phyloP scores from a whole-genome alignment of 2,329 filamentous ascomycete genomes.

The Fusarium lyarnte region DNA sequence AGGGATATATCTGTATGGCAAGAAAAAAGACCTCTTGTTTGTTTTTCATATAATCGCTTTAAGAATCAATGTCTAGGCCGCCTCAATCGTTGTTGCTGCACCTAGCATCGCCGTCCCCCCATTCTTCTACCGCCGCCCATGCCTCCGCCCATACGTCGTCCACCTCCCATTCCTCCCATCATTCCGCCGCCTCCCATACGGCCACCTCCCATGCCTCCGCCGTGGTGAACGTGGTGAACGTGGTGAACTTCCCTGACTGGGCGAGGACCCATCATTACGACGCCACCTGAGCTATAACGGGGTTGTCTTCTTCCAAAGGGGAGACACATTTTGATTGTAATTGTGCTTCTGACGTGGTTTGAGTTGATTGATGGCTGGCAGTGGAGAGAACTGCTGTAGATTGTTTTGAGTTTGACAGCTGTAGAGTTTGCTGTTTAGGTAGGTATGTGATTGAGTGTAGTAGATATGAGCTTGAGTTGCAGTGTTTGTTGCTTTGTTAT shows the following conservation, averaged over 20 bases:
- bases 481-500: neutral
- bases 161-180: slow-evolving; percentile 20
- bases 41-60: neutral
- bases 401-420: neutral
- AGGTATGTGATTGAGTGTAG: neutral
- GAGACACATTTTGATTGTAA: slow-evolving; percentile 4
- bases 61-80: neutral
- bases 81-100: neutral
- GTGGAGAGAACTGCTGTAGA: neutral
- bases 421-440: neutral
- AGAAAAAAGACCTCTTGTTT: neutral
- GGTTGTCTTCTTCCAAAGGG: slow-evolving; percentile 6
- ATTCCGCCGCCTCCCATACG: slow-evolving; percentile 11
- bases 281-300: neutral
- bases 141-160: neutral
- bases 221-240: neutral
- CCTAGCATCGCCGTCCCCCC: slow-evolving; percentile 10
- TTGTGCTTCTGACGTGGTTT: neutral
- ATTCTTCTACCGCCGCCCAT: slow-evolving; percentile 6
- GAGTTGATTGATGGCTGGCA: no score
- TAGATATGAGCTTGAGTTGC: neutral
- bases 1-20: neutral
- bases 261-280: slow-evolving; percentile 13
- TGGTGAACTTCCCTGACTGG: slow-evolving; percentile 15
- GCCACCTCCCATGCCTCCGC: slow-evolving; percentile 9